Evolutionary conservation across 768 basidiomycete species (phyloP), one percentile per base, ranked within the genome.

Genomic region (Mrakia frigida): DNA sequence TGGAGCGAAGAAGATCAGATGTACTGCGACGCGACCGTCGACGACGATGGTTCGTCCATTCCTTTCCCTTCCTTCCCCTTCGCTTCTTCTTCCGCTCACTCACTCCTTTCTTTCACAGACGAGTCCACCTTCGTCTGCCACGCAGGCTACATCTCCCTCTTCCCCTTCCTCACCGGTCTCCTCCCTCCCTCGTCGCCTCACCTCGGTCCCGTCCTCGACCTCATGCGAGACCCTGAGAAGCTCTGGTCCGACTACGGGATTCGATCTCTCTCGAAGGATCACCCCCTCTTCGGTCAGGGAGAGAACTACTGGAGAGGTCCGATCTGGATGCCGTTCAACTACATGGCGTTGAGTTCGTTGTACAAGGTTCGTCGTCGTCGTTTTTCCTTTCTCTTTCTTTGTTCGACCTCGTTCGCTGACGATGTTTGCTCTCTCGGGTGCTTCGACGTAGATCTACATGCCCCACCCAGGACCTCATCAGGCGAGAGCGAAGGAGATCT

Each of bases 241-340:
- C 87, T 98, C 43, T 98, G 96, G 96, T 96, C 94, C 2, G 87
- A 88, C 0, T 94, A 89, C 82, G 95, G 96, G 37, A 85, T 98
- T 50, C 90, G 95, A 39, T 95, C 93, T 78, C 84, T 98, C 73
- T 93, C 92, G 10, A 89, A 87, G n/a, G 88, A 89, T 28, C 93
- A 98, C 81, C 89, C 91, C n/a, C 88, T 92, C 69, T 98, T 94
- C 80, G 95, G 94, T 21, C 85, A 88, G 80, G 96, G 91, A 67
- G 95, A 98, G 84, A 92, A 98, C 84, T 98, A 98, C 83, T 98
- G 95, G 95, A 91, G 90, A 80, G 94, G 96, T 1, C 92, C 95
- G 3, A 91, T 98, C 69, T 98, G 95, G 95, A 88, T 97, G 52
- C 95, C 93, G 83, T 95, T 98, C 91, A 98, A 98, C 84, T 98